A percentile compares a stretch with the other conserved stretches of the same genome.
These are phyloP conservation scores for Cladosporium cucumerinum DNA, from an alignment of 2,329 filamentous ascomycete species.

Conservation along the genomic window DNA sequence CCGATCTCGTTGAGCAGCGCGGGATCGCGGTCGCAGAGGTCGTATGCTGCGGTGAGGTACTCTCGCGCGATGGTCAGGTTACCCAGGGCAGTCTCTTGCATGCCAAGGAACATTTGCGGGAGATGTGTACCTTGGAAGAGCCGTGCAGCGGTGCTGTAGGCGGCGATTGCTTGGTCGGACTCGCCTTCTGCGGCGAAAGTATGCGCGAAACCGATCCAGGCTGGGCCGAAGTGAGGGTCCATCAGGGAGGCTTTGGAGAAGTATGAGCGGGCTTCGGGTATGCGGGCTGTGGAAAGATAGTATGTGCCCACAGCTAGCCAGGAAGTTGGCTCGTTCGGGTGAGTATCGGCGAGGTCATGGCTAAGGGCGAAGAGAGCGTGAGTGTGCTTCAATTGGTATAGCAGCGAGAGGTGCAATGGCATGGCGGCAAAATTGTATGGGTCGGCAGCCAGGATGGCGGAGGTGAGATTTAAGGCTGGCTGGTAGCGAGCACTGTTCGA, in stretches of 20 bases:
- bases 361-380: slow-evolving; percentile 88
- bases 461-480: slow-evolving; percentile 80
- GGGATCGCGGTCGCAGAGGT: slow-evolving; percentile 78
- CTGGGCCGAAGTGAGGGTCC: slow-evolving; percentile 94
- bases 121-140: slow-evolving; percentile 96
- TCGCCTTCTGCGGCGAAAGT: slow-evolving; percentile 97
- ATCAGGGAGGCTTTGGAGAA: slow-evolving; percentile 98
- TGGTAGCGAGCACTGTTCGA: slow-evolving; percentile 94
- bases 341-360: slow-evolving; percentile 86
- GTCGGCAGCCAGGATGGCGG: slow-evolving; percentile 74
- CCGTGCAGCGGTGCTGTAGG: slow-evolving; percentile 90
- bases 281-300: slow-evolving; percentile 83
- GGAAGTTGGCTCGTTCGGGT: slow-evolving; percentile 84
- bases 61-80: slow-evolving; percentile 93
- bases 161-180: slow-evolving; percentile 96
- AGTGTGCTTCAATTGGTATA: slow-evolving; percentile 82
- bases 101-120: slow-evolving; percentile 91
- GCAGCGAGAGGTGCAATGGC: slow-evolving; percentile 84
- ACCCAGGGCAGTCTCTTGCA: slow-evolving; percentile 96
- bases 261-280: slow-evolving; percentile 89
- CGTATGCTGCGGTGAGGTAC: slow-evolving; percentile 86
- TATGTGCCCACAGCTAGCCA: slow-evolving; percentile 96
- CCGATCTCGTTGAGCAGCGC: slow-evolving; percentile 93
- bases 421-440: slow-evolving; percentile 87
- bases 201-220: slow-evolving; percentile 98